Conservation (phyloP, 1,284 basidiomycete species). For the Ganoderma multipileum region DNA sequence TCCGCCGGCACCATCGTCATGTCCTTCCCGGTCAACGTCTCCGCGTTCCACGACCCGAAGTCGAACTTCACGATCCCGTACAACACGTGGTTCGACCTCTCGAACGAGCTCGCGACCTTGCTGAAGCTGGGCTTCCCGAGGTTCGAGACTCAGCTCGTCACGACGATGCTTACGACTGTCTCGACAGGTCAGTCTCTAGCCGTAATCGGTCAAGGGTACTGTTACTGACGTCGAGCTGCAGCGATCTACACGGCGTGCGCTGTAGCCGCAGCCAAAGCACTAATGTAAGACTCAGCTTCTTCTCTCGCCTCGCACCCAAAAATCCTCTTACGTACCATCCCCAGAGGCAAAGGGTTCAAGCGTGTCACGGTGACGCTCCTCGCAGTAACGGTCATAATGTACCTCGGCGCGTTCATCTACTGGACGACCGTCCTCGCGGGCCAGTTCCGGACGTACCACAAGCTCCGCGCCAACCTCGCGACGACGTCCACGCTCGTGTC, state of each 20-base stretch:
- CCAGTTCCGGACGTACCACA: neutral
- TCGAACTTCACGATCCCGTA: constrained; percentile 6
- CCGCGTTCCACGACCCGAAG: neutral
- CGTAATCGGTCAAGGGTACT: neutral
- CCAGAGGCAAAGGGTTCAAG: neutral
- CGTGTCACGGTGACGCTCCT: neutral
- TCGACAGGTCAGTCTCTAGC: neutral
- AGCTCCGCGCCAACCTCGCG: neutral
- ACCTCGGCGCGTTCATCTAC: neutral
- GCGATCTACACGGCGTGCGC: neutral
- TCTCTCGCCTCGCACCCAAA: neutral
- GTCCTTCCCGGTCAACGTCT: constrained; percentile 1
- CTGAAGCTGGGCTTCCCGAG: neutral
- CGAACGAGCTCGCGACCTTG: neutral
- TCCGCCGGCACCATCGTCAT: neutral
- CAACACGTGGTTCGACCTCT: constrained; percentile 2
- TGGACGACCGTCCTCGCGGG: neutral
- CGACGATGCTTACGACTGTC: neutral
- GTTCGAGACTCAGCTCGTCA: neutral
- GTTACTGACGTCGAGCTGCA: neutral
- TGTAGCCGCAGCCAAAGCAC: neutral
- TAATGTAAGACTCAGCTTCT: neutral
- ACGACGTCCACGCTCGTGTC: neutral
- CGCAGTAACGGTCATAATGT: neutral
- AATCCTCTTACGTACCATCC: neutral